phyloP scores from a whole-genome alignment of 2,329 filamentous ascomycete species.

The Ascochyta lentis region DNA sequence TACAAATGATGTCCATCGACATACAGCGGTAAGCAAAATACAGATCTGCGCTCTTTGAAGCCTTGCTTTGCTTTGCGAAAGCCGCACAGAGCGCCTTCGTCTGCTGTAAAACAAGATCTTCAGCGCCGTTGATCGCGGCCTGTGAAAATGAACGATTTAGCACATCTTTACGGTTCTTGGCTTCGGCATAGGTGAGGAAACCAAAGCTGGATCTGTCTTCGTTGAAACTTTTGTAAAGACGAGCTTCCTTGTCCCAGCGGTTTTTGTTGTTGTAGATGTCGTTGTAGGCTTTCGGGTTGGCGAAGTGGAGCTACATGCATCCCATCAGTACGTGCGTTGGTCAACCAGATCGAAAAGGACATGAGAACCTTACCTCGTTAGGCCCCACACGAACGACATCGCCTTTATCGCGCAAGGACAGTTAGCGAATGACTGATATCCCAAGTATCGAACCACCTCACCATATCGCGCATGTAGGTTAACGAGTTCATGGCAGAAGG shows the following conservation, averaged over 20 bases:
- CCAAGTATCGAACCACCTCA: slow-evolving; percentile 13
- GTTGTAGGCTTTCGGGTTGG: slow-evolving; percentile 51
- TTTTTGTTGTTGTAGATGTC: slow-evolving; percentile 53
- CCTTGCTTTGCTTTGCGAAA: slow-evolving; percentile 34
- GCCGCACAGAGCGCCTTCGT: slow-evolving; percentile 41
- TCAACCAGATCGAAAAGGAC: neutral
- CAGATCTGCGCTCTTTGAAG: slow-evolving; percentile 27
- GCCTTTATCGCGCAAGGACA: slow-evolving; percentile 19
- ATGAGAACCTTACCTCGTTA: slow-evolving; percentile 30
- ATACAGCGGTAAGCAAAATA: slow-evolving; percentile 39
- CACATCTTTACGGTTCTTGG: slow-evolving; percentile 53
- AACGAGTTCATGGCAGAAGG: slow-evolving; percentile 37
- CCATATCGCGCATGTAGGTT: slow-evolving; percentile 38
- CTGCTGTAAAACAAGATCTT: slow-evolving; percentile 49
- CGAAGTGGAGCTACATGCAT: slow-evolving; percentile 52
- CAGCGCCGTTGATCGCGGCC: slow-evolving; percentile 45
- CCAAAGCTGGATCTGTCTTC: slow-evolving; percentile 54
- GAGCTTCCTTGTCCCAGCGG: slow-evolving; percentile 53
- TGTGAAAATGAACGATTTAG: slow-evolving; percentile 53
- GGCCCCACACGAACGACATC: slow-evolving; percentile 38
- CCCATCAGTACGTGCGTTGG: slow-evolving; percentile 9
- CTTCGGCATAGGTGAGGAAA: slow-evolving; percentile 48
- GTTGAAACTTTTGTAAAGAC: slow-evolving; percentile 51
- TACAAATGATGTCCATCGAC: slow-evolving; percentile 37
- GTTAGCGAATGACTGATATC: slow-evolving; percentile 14